Evolutionary conservation across 257 asterid species (phyloP), one percentile per base, ranked within the genome.

Genomic region (Penstemon davidsonii): DNA sequence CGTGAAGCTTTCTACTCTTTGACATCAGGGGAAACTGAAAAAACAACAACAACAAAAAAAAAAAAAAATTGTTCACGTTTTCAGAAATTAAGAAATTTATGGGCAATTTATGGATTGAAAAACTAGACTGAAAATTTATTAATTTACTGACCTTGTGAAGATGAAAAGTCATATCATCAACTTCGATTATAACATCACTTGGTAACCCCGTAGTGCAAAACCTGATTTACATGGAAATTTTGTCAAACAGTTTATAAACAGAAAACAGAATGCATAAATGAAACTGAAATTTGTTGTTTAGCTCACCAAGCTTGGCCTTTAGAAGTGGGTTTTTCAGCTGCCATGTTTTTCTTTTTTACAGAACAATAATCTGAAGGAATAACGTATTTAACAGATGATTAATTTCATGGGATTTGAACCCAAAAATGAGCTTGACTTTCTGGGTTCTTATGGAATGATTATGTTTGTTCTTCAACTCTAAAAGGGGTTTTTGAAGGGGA

Each of bases 221-320:
- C 98, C 98, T 91, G 87, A 50, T 69, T 70, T 39, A 76, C 72
- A 59, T 1, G 41, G 19, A 55, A 49, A 72, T 4, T 7, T 13
- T 8, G 67, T 54, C 70, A 67, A 75, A 66, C 62, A 59, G 38
- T 18, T 5, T 3, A 12, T 52, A 3, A 6, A 44, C 19, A 6
- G 66, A 63, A 62, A 42, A 0, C 5, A 42, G 15, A 5, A 12
- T 50, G 11, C 19, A 3, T 19, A 41, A 8, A 46, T 4, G n/a
- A 66, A 1, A 10, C 8, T 5, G 44, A 37, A 45, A 46, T 55
- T 4, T 1, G 3, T 39, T 25, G 25, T 39, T 60, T 33, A 55
- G 9, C 83, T 83, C 71, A 91, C 98, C 96, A 90, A 68, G 98
- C 98, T 80, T 90, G 98, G 61, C 97, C 98, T 86, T 88, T 90